Base-by-base conservation (phyloP, 495 filamentous ascomycete species). In the Penicillium paradoxum region DNA sequence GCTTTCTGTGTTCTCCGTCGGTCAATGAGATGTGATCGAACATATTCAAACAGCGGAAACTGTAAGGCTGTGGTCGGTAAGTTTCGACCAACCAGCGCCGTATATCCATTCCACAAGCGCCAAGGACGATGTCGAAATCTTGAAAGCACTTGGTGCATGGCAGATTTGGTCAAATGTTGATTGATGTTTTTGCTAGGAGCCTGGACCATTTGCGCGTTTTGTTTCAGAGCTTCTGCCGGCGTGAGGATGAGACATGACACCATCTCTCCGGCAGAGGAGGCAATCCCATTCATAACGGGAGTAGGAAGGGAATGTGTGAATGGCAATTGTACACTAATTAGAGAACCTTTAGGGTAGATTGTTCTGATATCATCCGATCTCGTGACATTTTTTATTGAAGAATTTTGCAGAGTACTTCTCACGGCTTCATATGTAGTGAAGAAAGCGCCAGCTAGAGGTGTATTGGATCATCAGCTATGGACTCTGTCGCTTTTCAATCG, bases 181-280 rank as follows among this genome's bases (percentile, higher is more conserved):
- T 14, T 29, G 14, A n/a, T n/a, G n/a, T n/a, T n/a, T 27, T 46
- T 19, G 51, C 19, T 29, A 21, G 32, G 38, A 21, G 40, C 50
- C 14, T 55, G 59, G 6, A 77, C 50, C 61, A 95, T 85, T 67
- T 97, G 91, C 2, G 91, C 89, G 68, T 96, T 95, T 58, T 96
- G 91, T 71, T 97, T 97, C 33, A 96, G 75, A 8, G 95, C 89
- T 65, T 97, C 91, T 33, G 90, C 87, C 0, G 91, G 91, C 0
- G 91, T 92, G 36, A 96, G 79, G 45, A 97, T 86, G 24, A 85
- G 71, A 63, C 91, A 96, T 5, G 89, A 89, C 3, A 90, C 87
- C 49, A 88, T 77, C 64, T 96, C 91, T 0, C 81, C 91, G 21
- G 78, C 66, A 5, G 81, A 83, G 13, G 89, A 93, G 22, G 91